Conservation (phyloP, 768 basidiomycete genomes). For the Pisolithus sp. region DNA sequence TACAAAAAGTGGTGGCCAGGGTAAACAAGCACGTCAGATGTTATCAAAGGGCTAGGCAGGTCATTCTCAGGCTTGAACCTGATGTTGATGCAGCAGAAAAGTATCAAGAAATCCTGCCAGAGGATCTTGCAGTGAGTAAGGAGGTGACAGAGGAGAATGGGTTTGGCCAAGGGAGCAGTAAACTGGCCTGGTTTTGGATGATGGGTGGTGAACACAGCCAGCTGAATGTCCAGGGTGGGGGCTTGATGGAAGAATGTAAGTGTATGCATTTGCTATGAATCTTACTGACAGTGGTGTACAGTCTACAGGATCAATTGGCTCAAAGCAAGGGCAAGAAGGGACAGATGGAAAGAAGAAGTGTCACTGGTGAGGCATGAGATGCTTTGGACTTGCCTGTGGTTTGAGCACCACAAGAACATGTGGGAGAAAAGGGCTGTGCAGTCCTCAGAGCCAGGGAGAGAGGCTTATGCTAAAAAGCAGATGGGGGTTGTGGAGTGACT, state of each 20-base stretch:
- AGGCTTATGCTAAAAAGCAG: too few species aligned
- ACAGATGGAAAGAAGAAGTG: constrained; percentile 16
- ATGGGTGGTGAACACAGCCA: too few species aligned
- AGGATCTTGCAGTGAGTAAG: not conserved
- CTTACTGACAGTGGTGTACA: not conserved
- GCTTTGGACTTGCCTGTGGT: constrained; percentile 12
- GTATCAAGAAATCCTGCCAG: not conserved
- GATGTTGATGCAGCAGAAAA: not conserved
- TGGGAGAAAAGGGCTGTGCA: too few species aligned
- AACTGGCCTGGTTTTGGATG: not conserved
- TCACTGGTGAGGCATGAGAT: constrained; percentile 12
- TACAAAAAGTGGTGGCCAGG: not conserved
- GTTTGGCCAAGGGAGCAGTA: not conserved
- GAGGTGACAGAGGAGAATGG: not conserved
- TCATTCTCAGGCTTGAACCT: not conserved
- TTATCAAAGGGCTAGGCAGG: not conserved
- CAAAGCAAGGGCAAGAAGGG: constrained; percentile 11
- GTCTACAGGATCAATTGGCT: constrained; percentile 5
- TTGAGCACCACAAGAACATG: not conserved
- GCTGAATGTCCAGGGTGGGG: not conserved
- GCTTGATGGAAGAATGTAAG: not conserved
- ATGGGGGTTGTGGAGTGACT: too few species aligned
- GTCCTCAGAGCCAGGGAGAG: too few species aligned
- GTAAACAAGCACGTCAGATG: not conserved
- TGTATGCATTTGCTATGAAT: not conserved